These are phyloP conservation scores for Papiliotrema nemorosa DNA, from an alignment of 1,284 basidiomycete species.

Conservation along the genomic window DNA sequence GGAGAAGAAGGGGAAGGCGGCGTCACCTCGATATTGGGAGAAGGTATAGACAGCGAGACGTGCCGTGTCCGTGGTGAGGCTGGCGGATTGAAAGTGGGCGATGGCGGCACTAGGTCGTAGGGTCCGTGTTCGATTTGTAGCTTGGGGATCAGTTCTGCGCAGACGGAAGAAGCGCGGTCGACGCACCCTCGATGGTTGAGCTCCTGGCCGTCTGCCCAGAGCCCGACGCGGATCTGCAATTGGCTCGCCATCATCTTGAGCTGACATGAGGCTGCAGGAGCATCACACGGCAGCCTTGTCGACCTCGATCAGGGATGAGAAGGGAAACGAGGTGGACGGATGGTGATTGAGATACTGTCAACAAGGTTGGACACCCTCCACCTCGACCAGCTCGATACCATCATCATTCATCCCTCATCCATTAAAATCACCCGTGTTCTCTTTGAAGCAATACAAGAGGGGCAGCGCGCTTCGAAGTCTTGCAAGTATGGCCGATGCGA, in stretches of 20 bases:
- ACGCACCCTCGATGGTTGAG: constrained; percentile 18
- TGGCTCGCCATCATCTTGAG: constrained; percentile 1
- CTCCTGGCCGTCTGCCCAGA: constrained; percentile 37
- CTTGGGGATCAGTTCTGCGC: constrained; percentile 4
- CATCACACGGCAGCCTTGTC: not conserved
- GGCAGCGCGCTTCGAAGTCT: no score
- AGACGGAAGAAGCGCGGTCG: not conserved
- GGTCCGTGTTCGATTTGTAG: constrained; percentile 13
- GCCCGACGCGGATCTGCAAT: constrained; percentile 27
- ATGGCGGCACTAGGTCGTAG: constrained; percentile 13
- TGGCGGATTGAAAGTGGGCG: constrained; percentile 13
- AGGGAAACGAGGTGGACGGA: not conserved
- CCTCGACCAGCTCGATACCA: not conserved
- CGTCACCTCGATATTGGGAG: not conserved
- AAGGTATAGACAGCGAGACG: constrained; percentile 9
- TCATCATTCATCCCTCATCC: not conserved
- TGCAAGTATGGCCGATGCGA: constrained; percentile 1
- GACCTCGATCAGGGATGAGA: not conserved
- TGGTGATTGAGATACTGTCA: not conserved
- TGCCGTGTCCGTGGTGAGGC: constrained; percentile 11
- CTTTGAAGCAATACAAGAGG: no score
- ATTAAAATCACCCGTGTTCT: not conserved
- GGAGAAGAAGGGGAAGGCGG: not conserved
- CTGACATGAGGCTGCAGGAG: not conserved
- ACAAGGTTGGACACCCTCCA: not conserved